Evolutionary conservation across 2,329 filamentous ascomycete species (phyloP), one percentile per base, ranked within the genome.

Genomic region (Penicillium sp.): DNA sequence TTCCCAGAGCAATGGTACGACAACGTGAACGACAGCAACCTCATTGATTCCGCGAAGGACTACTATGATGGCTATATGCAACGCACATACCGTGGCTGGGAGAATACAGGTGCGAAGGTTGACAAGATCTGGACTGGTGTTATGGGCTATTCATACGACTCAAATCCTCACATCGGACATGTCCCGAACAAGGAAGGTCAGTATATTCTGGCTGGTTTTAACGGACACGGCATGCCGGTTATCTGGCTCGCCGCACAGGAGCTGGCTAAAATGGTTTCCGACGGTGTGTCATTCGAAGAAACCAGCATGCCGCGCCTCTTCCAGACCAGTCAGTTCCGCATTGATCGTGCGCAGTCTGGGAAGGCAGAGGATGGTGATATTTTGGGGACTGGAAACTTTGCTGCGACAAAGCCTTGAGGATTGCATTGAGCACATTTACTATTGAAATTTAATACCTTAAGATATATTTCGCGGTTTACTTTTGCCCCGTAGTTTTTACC

Each of bases 211-310:
- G 83, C 81, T 3, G 80, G 83, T 3, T 88, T 88, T 60, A 86
- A 87, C 64, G 87, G 87, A 0, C 84, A 88, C 67, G 85, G 85
- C 0, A 88, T 88, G 86, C 85, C 85, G 1, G 69, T 85, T 16
- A 84, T 83, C 52, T 82, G 83, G 72, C 79, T 85, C 64, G 81
- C 80, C 22, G 83, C 84, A 0, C 80, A 81, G 60, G 85, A 80
- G 2, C 62, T 88, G 49, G 82, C 79, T 5, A 72, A 75, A n/a
- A 85, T 87, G 79, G 78, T 87, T 54, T 51, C 64, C 9, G 63
- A 65, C 3, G 60, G 59, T 24, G 61, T 61, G 22, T 48, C 54
- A 3, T 70, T 74, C 9, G 67, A 68, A 5, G 60, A 64, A 9
- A 67, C 66, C 5, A 52, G 58, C 1, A 49, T 76, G 24, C 73